Evolutionary conservation across 129 eudicot genomes (phyloP), one percentile per base, ranked within the genome.

Genomic region (Pittosporum tobira): DNA sequence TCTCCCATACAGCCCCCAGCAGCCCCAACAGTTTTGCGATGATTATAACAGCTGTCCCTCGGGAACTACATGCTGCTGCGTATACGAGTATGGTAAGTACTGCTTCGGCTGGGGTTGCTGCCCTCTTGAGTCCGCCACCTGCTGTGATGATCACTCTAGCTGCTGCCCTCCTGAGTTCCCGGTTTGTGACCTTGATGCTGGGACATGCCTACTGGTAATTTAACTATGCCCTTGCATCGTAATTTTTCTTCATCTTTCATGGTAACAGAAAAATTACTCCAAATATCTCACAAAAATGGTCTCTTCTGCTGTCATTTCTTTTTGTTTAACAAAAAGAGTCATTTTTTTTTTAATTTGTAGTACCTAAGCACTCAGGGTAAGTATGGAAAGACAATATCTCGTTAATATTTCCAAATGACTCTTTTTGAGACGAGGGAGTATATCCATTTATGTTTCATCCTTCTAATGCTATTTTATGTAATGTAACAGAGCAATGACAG

Each of bases 21-120:
- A 34, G 40, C 73, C 49, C 87, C 96, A 0, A 83, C 77, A 11
- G 0, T 67, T 67, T 6, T 88, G 95, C 40, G 91, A 84, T 24
- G 78, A 79, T 13, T 81, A 88, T 74, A 79, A 67, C 71, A 57
- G 75, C 0, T 88, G 96, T 76, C 77, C 90, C 6, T 79, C 62
- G 56, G 73, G 80, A 11, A 80, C 66, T 25, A 90, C 98, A 15
- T 90, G 95, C 65, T 86, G 95, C 49, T 90, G 95, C 24, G 34
- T 83, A 1, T 86, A 65, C 12, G 73, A 83, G 75, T 77, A 66
- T 38, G 84, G 80, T 27, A 64, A 69, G 4, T 72, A 48, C 63
- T 91, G 95, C 79, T 80, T 82, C 46, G 89, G 67, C 6, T 86
- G 94, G 95, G 95, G 95, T 8, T 91, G 95, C 64, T 91, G 95